Evolutionary conservation across 2,329 filamentous ascomycete species (phyloP).

Genomic region (Paraconiothyrium brasiliense): DNA sequence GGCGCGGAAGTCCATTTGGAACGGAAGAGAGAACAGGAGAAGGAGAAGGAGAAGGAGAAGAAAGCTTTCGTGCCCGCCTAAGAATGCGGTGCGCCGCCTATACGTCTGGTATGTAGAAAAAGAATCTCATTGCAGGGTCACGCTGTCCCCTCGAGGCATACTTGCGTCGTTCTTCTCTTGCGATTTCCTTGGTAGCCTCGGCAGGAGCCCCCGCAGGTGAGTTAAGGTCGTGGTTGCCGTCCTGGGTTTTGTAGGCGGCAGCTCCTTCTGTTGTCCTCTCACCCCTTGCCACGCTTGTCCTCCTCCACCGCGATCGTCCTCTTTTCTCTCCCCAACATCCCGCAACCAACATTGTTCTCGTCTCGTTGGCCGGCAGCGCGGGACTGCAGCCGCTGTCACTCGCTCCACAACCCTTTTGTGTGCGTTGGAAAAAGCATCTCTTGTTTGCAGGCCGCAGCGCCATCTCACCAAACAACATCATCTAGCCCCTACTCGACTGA

Average conservation of each 20-base stretch:
- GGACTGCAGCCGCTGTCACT: slow-evolving; percentile 9
- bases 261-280: not conserved
- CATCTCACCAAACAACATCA: slow-evolving; percentile 17
- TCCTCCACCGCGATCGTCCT: slow-evolving; percentile 9
- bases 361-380: slow-evolving; percentile 16
- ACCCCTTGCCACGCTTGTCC: slow-evolving; percentile 9
- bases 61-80: not conserved
- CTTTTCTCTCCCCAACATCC: slow-evolving; percentile 20
- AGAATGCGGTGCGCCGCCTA: not conserved
- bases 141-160: slow-evolving; percentile 1
- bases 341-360: slow-evolving; percentile 28
- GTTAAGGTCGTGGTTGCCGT: slow-evolving; percentile 1
- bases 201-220: not conserved
- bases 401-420: slow-evolving; percentile 12
- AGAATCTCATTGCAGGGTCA: slow-evolving; percentile 9
- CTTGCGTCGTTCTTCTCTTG: not conserved
- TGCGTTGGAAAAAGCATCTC: slow-evolving; percentile 18
- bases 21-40: not conserved
- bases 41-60: not conserved
- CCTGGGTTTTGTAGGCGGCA: not conserved
- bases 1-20: not conserved
- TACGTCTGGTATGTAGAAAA: slow-evolving; percentile 14
- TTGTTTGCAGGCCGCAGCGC: slow-evolving; percentile 8
- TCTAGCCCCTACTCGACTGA: slow-evolving; percentile 10
- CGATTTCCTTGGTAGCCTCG: not conserved